Base-by-base conservation (phyloP, 192 early-diverging fungal species). In the Mortierella hygrophila region DNA sequence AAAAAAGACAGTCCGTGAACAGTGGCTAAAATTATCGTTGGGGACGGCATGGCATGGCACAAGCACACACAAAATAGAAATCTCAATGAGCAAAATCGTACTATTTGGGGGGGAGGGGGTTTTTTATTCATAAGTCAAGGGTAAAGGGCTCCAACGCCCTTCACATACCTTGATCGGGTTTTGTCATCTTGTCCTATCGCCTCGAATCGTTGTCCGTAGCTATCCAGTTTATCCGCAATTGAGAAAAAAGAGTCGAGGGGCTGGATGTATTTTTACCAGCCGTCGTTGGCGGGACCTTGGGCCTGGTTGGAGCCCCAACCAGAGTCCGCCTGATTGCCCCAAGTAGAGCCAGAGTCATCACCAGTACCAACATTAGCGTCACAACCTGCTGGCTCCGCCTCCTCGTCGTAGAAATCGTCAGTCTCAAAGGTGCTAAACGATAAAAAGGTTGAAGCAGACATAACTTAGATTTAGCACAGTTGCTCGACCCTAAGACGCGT, bases 371-470 rank as follows among this genome's bases (percentile, higher is more conserved):
- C 38, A 7, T 40, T 40, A 6, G 55, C 26, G 0, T 29, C 63
- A 35, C 9, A 32, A 4, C 7, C n/a, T 15, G n/a, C 60, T 49
- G 0, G 23, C 46, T 4, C 32, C 46, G 15, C 68, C 4, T 57
- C 49, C 32, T 79, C 82, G 16, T 63, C 68, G 6, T 71, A 18
- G 42, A 79, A 79, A 37, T 79, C 82, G 65, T 85, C 73, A 0
- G 72, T 60, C 40, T 85, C 82, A 26, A 76, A 85, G 1, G 82
- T 72, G 2, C 82, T 85, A 72, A 35, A 18, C 3, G 20, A 13
- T 6, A 57, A 11, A 52, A 8, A 68, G 29, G 38, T n/a, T 13
- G 37, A 20, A 37, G 20, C 6, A 32, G 21, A 1, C 1, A 1
- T 38, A 20, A 32, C 15, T 21, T 41, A 8, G 46, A 73, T 18